Base-by-base conservation (phyloP, 2,329 filamentous ascomycete genomes). In the Fusarium subtropicale region DNA sequence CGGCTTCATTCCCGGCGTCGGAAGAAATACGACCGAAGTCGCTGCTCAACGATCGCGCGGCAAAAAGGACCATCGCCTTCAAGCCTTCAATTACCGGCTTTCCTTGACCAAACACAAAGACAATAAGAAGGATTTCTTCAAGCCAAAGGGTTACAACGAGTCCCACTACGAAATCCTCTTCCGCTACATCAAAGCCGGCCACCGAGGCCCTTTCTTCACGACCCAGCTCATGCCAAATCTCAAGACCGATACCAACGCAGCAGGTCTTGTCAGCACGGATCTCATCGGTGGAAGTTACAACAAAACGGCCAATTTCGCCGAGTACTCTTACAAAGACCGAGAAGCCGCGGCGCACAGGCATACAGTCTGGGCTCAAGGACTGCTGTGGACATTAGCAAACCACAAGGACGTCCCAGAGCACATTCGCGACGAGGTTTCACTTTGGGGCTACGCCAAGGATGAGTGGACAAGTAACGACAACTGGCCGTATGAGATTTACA, bases 1-100 rank as follows among this genome's bases (percentile, higher is more conserved):
- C 3, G 68, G 68, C 6, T 33, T 71, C 5, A 60, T 71, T 3
- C 18, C 60, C 0, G 68, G 68, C 0, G 36, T 71, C 3, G 53
- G 59, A 22, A 54, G 64, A 24, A 24, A 36, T 10, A 39, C 62
- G 20, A 55, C 10, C 1, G 36, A 66, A 1, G 24, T 45, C 20
- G 16, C 31, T 8, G 45, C 53, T 4, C 24, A 56, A 4, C 12
- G 39, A 2, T 38, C 42, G 9, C 20, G 26, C 3, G 68, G 62
- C 7, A 54, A 66, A 11, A 54, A 56, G 7, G 68, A 71, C 13
- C 68, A 60, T 24, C 64, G 68, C 1, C 68, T 71, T 3, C 68
- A 71, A 34, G 52, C 68, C 8, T 71, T 63, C 47, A 71, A 71
- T 24, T 71, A 71, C 20, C 38, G 68, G 5, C 7, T 71, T 1